Evolutionary conservation across 805 yeast species (phyloP).

Genomic region (Wickerhamiella lipophila): DNA sequence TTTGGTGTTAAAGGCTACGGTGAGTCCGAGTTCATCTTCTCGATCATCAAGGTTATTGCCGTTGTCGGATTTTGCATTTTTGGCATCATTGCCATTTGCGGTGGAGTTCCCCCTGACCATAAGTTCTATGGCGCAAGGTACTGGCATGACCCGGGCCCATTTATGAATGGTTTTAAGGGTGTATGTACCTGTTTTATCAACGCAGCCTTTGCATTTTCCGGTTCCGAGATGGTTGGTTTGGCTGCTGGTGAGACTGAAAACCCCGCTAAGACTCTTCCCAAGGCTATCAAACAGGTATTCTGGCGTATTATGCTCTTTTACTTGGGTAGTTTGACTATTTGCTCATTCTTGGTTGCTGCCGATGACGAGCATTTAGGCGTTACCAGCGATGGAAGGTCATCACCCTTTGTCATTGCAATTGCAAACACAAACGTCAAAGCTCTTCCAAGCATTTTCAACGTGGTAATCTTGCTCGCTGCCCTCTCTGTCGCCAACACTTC

Average conservation of each 20-base stretch:
- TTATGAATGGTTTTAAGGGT: constrained; percentile 52
- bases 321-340: constrained; percentile 40
- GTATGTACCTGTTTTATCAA: constrained; percentile 51
- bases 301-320: constrained; percentile 61
- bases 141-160: constrained; percentile 54
- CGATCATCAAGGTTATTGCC: constrained; percentile 46
- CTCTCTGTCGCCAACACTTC: constrained; percentile 62
- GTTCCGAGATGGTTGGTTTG: constrained; percentile 52
- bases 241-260: constrained; percentile 58
- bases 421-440: constrained; percentile 50
- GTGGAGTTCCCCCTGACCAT: constrained; percentile 42
- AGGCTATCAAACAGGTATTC: constrained; percentile 59
- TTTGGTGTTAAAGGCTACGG: constrained; percentile 52
- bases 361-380: constrained; percentile 34
- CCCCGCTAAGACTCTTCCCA: constrained; percentile 50
- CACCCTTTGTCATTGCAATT: constrained; percentile 73
- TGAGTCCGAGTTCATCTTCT: constrained; percentile 52
- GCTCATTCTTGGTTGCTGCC: constrained; percentile 54
- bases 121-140: constrained; percentile 43
- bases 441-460: constrained; percentile 53
- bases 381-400: constrained; percentile 47
- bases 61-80: constrained; percentile 49
- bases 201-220: constrained; percentile 55
- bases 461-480: constrained; percentile 52
- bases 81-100: constrained; percentile 42